Evolutionary conservation across 371 early-diverging fungal species (phyloP).

Genomic region (Rhizomucor miehei): DNA sequence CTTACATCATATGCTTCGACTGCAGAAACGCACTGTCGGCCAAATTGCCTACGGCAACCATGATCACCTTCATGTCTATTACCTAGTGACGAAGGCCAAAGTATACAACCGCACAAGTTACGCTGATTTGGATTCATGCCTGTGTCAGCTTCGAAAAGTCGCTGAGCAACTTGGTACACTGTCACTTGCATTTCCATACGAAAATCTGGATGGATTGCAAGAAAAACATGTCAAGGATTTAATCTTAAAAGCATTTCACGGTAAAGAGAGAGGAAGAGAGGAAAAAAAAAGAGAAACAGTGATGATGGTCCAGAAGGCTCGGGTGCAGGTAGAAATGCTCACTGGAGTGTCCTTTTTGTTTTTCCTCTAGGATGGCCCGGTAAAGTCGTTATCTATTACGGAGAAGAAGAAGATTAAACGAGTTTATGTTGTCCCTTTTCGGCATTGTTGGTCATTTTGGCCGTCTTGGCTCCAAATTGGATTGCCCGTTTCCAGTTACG

Average conservation of each 20-base stretch:
- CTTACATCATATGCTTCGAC: slow-evolving; percentile 17
- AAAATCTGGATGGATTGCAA: slow-evolving; percentile 26
- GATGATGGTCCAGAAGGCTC: too few relatives aligned
- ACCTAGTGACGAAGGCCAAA: slow-evolving; percentile 25
- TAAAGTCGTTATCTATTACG: neutral
- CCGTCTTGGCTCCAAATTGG: slow-evolving; percentile 95
- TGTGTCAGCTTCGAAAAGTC: slow-evolving; percentile 22
- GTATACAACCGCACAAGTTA: slow-evolving; percentile 28
- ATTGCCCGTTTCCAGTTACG: slow-evolving; percentile 86
- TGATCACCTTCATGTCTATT: slow-evolving; percentile 26
- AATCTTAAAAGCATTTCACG: slow-evolving; percentile 28
- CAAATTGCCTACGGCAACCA: slow-evolving; percentile 19
- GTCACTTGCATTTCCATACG: slow-evolving; percentile 24
- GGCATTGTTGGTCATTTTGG: slow-evolving; percentile 78
- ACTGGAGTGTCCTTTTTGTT: neutral
- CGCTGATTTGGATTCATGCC: slow-evolving; percentile 24
- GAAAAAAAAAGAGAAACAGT: neutral
- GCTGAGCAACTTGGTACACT: slow-evolving; percentile 23
- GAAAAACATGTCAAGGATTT: slow-evolving; percentile 29
- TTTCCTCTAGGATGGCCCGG: neutral
- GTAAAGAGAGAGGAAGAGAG: slow-evolving; percentile 9
- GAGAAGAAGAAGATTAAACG: neutral
- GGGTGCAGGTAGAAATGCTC: neutral
- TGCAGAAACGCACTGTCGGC: slow-evolving; percentile 30
- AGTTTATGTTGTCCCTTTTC: slow-evolving; percentile 62